Conservation (phyloP, 768 basidiomycete species). For the Xerocomellus intermedius region DNA sequence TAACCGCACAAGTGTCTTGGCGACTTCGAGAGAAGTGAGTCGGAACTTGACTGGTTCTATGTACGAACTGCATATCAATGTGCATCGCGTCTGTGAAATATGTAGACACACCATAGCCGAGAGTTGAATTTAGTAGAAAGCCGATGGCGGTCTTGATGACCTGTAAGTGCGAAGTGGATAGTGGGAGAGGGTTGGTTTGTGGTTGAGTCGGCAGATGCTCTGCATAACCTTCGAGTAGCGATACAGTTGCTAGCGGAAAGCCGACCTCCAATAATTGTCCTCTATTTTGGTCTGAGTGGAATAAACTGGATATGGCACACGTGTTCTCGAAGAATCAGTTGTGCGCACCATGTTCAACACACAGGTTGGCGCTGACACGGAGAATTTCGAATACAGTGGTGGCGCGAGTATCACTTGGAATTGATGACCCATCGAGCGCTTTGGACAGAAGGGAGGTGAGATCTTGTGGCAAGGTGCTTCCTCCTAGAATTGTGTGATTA, state of each 20-base stretch:
- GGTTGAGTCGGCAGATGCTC: slow-evolving; percentile 40
- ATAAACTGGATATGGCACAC: slow-evolving; percentile 4
- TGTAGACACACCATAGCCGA: slow-evolving; percentile 63
- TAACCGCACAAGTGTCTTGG: slow-evolving; percentile 64
- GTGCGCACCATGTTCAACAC: slow-evolving; percentile 74
- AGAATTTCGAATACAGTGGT: slow-evolving; percentile 64
- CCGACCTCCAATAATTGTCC: slow-evolving; percentile 66
- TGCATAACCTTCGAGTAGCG: slow-evolving; percentile 65
- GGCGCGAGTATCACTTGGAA: slow-evolving; percentile 46
- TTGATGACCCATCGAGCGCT: slow-evolving; percentile 49
- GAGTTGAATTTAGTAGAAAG: slow-evolving; percentile 71
- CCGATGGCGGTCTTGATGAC: slow-evolving; percentile 78
- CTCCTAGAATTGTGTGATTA: slow-evolving; percentile 67
- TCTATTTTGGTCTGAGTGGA: slow-evolving; percentile 66
- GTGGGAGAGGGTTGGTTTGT: slow-evolving; percentile 43
- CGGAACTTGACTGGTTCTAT: slow-evolving; percentile 70
- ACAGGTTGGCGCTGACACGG: slow-evolving; percentile 78
- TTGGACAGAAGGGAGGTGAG: slow-evolving; percentile 59
- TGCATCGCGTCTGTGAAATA: background rate
- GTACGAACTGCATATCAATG: slow-evolving; percentile 3
- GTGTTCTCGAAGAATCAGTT: background rate
- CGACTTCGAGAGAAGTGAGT: slow-evolving; percentile 67
- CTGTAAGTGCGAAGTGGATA: slow-evolving; percentile 63
- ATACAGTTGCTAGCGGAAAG: slow-evolving; percentile 64
- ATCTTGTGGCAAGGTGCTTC: slow-evolving; percentile 60